Percentiles rank a stretch among this genome's conserved stretches.
These are phyloP conservation scores for Pyrus bretschneideri DNA, from an alignment of 306 rosid species.

Conservation along the genomic window DNA sequence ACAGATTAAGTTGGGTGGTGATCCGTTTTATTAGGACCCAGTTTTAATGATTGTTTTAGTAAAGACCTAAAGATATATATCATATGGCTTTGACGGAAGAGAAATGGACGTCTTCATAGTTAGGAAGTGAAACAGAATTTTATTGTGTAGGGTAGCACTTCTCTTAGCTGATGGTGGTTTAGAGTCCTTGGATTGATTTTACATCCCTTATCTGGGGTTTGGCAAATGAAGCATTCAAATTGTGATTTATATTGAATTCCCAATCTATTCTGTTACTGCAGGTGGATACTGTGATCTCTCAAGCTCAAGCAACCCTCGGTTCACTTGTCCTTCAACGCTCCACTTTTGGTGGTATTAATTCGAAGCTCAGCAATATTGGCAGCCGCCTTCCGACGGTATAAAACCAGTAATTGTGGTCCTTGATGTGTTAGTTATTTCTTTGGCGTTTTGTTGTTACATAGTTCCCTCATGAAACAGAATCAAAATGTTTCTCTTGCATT, in stretches of 20 bases:
- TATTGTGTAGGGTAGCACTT: background rate
- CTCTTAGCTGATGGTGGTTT: background rate
- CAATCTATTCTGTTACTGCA: conserved; percentile 17
- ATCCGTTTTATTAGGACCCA: background rate
- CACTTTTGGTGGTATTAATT: conserved; percentile 88
- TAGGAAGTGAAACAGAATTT: background rate
- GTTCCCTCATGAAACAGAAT: background rate
- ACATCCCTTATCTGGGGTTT: background rate
- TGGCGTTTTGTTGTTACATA: background rate
- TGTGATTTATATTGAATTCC: background rate
- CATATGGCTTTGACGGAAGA: background rate
- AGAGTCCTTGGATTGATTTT: background rate
- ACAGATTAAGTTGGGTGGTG: background rate
- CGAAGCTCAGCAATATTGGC: conserved; percentile 84
- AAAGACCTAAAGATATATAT: background rate
- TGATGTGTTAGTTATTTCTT: conserved; percentile 1
- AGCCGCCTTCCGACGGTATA: conserved; percentile 94
- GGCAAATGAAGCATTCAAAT: background rate
- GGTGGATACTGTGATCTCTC: conserved; percentile 89
- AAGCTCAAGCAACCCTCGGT: conserved; percentile 94
- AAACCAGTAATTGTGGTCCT: conserved; percentile 7
- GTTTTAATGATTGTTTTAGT: background rate
- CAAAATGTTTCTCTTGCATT: background rate
- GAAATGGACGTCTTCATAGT: background rate
- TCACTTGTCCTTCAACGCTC: conserved; percentile 87